Evolutionary conservation across 75 land plant genomes (phyloP).

Genomic region (Picea sitchensis): DNA sequence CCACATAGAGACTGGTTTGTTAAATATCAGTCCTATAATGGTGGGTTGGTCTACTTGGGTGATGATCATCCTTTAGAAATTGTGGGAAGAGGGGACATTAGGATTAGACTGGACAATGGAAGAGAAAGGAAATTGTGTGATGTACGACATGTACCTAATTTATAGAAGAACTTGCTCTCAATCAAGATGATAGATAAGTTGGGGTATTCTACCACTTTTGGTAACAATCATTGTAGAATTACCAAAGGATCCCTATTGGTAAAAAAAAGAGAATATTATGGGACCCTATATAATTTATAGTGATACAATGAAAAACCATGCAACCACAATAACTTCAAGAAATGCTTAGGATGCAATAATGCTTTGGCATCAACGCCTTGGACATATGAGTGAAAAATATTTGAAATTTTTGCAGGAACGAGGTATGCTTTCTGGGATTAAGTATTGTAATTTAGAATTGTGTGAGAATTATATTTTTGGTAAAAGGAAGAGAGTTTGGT

Average conservation of each 20-base stretch:
- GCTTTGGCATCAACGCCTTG: background rate
- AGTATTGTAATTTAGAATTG: background rate
- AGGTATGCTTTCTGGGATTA: background rate
- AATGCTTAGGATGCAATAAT: background rate
- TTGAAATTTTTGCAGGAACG: background rate
- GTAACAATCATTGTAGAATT: background rate
- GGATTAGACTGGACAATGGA: background rate
- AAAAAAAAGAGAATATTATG: background rate
- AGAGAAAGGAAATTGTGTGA: background rate
- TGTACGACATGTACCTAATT: background rate
- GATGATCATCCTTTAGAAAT: background rate
- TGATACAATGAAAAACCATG: background rate
- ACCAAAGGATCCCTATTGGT: background rate
- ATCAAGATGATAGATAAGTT: background rate
- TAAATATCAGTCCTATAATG: background rate
- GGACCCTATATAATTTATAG: background rate
- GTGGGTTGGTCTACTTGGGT: background rate
- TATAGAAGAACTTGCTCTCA: background rate
- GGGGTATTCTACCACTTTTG: background rate
- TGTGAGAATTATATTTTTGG: conserved; percentile 5
- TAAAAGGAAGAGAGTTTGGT: background rate
- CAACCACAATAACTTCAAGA: background rate
- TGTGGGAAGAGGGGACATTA: background rate
- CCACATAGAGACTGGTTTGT: background rate
- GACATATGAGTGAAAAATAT: background rate